Base-by-base conservation (phyloP, 805 yeast genomes). In the Ogataea polymorpha region DNA sequence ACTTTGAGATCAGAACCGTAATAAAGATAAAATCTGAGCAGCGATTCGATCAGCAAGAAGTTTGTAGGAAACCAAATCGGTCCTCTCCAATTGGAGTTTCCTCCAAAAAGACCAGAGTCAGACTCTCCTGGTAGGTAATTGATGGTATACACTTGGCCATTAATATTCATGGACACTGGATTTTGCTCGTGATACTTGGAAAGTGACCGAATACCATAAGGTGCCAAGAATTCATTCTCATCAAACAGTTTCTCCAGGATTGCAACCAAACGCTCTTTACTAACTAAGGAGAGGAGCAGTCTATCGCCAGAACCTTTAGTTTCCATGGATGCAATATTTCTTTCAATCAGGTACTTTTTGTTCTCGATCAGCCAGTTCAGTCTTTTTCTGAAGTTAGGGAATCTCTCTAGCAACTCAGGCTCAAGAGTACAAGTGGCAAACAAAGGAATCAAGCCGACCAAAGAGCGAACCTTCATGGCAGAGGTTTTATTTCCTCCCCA, bases 31-130 rank as follows among this genome's bases (percentile, higher is more conserved):
- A 87, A 87, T 54, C 96, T 73, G 64, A 89, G 93, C 53, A 89
- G 69, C 0, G 96, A 79, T 67, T 89, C 97, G 43, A 89, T 86
- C 28, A 89, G 67, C 46, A 89, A 68, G 62, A 89, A 89, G 56
- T 84, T 89, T 10, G 86, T 86, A 15, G 97, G 96, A 72, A 89
- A 88, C 97, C 97, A 89, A 52, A 89, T 88, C 12, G 97, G 96
- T 2, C 97, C 97, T 62, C 97, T 75, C 97, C 97, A 89, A 65
- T 89, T 89, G 16, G 96, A 88, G 62, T 89, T 89, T 44, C 97
- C 97, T 37, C 97, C 97, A 72, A 89, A 89, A 77, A 90, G 77
- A 5, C 96, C 96, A 5, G 95, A 82, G 58, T 87, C 91, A 21
- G 95, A 84, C 58, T 87, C 96, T 23, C 95, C 96, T 5, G 95